Evolutionary conservation across 2,329 filamentous ascomycete genomes (phyloP), one percentile per base, ranked within the genome.

Genomic region (Phoma sp.): DNA sequence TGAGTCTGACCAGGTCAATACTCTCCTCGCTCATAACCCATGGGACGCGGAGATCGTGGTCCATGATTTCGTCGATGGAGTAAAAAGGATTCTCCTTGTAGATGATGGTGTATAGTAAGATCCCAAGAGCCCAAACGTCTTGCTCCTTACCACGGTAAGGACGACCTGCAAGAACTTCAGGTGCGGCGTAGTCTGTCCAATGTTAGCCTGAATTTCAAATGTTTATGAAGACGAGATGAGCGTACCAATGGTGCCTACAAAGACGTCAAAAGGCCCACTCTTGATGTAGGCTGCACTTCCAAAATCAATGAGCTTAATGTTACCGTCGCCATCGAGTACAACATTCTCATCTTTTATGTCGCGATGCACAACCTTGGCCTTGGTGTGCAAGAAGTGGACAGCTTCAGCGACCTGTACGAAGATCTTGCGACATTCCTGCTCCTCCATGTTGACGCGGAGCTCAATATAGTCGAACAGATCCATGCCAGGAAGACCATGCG

Each of bases 41-140:
- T 0, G 95, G 95, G 25, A 99, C 88, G 42, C 95, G 86, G 55
- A 99, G 80, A 66, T 97, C 93, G 69, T 93, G 93, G 73, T 99
- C 95, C 85, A 98, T 96, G 70, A 99, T 99, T 80, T 99, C 95
- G 75, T 99, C 95, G 68, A 98, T 95, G 76, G 90, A 96, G 82
- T 98, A 98, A 76, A 97, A 99, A 0, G 95, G 93, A 71, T 99
- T 99, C 78, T 99, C 95, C 78, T 98, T 99, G 83, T 99, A 99
- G 69, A 98, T 89, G 70, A 99, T 97, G 25, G 95, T 99, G 80
- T 99, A 99, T 11, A 99, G 85, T 24, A 99, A 83, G 68, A 99
- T 98, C 23, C 95, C 95, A 13, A 99, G 83, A 0, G 95, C 95
- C 95, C 95, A 99, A 27, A 99, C 92, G 70, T 99, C 95, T 79